Evolutionary conservation across 2,329 filamentous ascomycete genomes (phyloP).

Genomic region (Elsinoe necatrix): DNA sequence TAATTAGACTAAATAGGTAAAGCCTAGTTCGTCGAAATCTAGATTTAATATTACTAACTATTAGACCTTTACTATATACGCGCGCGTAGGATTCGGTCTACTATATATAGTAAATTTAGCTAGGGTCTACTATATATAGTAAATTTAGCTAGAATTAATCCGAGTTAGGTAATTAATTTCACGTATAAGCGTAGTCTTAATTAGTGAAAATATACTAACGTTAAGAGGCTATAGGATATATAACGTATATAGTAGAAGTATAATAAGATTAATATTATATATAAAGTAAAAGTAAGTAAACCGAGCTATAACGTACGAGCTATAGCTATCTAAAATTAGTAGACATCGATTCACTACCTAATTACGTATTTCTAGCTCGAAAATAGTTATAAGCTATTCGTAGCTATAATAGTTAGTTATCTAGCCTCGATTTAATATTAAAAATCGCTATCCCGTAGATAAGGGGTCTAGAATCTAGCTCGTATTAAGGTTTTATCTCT

Average conservation of each 20-base stretch:
- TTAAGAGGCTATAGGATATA: neutral
- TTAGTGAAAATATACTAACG: no score
- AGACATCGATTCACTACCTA: neutral
- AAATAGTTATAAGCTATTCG: neutral
- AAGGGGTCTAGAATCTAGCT: neutral
- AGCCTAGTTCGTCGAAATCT: no score
- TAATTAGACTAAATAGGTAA: no score
- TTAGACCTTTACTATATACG: no score
- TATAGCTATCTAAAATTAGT: neutral
- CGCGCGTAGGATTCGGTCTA: no score
- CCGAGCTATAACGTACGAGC: constrained; percentile 1
- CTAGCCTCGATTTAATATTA: neutral
- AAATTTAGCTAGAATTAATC: no score
- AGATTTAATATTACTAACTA: no score
- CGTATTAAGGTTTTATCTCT: neutral
- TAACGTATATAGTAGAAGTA: neutral
- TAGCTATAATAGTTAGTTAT: neutral
- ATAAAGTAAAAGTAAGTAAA: neutral
- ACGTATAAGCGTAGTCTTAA: no score
- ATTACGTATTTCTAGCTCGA: neutral
- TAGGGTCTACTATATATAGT: no score
- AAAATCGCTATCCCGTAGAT: neutral
- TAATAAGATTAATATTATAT: constrained; percentile 6
- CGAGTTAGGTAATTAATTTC: no score
- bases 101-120: no score